These are phyloP conservation scores for Ustulina deusta DNA, from an alignment of 2,329 filamentous ascomycete species.

Conservation along the genomic window DNA sequence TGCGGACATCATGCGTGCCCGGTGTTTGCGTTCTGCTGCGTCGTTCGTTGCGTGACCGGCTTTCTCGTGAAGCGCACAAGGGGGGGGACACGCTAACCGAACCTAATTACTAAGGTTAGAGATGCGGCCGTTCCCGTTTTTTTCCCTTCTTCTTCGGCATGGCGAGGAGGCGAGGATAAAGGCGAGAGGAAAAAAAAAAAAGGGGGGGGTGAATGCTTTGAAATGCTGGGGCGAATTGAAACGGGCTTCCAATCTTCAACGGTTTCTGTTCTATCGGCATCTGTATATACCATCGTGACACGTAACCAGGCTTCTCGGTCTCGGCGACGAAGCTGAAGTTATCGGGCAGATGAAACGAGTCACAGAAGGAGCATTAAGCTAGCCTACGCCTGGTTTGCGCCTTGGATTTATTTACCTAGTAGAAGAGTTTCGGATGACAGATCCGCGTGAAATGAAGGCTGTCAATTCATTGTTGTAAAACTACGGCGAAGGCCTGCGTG, in stretches of 20 bases:
- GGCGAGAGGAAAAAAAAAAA: neutral
- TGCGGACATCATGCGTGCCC: constrained; percentile 3
- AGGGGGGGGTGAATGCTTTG: neutral
- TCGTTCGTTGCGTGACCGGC: neutral
- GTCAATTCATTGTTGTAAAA: neutral
- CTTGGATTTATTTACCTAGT: neutral
- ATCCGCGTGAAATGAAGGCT: neutral
- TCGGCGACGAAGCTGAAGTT: neutral
- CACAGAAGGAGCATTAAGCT: neutral
- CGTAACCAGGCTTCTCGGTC: neutral
- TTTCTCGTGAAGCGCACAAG: constrained; percentile 4
- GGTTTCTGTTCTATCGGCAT: neutral
- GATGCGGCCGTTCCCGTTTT: neutral
- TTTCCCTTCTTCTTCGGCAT: no score
- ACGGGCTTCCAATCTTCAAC: neutral
- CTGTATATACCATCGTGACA: neutral
- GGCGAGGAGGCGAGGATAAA: no score
- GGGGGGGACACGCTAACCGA: neutral
- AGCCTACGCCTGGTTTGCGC: neutral
- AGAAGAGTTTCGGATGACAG: no score
- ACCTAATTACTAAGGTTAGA: neutral
- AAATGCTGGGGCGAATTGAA: neutral
- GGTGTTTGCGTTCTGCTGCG: constrained; percentile 14
- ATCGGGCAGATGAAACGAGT: neutral
- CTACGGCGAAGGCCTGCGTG: neutral